A percentile compares a stretch with the other conserved stretches of the same genome.
These are phyloP conservation scores for Alternaria brassicicola DNA, from an alignment of 2,329 filamentous ascomycete genomes.

Conservation along the genomic window DNA sequence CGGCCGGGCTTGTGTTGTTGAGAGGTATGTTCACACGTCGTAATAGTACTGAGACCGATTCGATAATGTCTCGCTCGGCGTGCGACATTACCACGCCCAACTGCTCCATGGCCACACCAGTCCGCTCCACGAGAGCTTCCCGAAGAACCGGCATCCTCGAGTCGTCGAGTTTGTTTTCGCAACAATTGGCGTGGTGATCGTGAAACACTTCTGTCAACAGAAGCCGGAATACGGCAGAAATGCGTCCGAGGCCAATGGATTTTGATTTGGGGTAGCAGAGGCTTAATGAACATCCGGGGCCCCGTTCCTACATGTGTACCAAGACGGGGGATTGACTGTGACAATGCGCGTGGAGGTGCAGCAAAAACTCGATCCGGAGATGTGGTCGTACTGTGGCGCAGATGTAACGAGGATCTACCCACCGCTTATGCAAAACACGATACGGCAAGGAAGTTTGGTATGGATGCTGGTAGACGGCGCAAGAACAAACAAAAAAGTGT, in stretches of 20 bases:
- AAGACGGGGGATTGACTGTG: slow-evolving; percentile 29
- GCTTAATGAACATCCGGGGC: slow-evolving; percentile 30
- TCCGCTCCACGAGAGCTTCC: slow-evolving; percentile 36
- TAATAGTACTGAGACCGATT: slow-evolving; percentile 37
- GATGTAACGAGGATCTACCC: slow-evolving; percentile 28
- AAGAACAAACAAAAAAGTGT: slow-evolving; percentile 9
- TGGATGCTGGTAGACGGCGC: slow-evolving; percentile 9
- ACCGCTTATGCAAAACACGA: slow-evolving; percentile 26
- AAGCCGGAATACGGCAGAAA: slow-evolving; percentile 33
- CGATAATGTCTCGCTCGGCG: slow-evolving; percentile 37
- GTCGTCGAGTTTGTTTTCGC: slow-evolving; percentile 15
- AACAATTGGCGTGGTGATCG: slow-evolving; percentile 18
- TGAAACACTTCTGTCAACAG: slow-evolving; percentile 46
- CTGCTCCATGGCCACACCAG: slow-evolving; percentile 38
- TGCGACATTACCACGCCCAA: slow-evolving; percentile 36
- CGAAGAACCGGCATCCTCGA: slow-evolving; percentile 44
- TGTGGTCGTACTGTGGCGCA: slow-evolving; percentile 26
- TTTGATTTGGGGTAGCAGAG: slow-evolving; percentile 20
- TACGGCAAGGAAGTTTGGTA: slow-evolving; percentile 16
- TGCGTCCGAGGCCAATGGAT: slow-evolving; percentile 24
- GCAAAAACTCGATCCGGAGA: slow-evolving; percentile 30
- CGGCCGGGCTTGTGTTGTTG: slow-evolving; percentile 61
- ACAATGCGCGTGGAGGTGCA: slow-evolving; percentile 43
- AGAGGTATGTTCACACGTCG: slow-evolving; percentile 62
- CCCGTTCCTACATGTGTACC: slow-evolving; percentile 43